A percentile compares a stretch with the other conserved stretches of the same genome.
Conservation (phyloP, 345 rosid species). For the Aquilaria yunnanensis region DNA sequence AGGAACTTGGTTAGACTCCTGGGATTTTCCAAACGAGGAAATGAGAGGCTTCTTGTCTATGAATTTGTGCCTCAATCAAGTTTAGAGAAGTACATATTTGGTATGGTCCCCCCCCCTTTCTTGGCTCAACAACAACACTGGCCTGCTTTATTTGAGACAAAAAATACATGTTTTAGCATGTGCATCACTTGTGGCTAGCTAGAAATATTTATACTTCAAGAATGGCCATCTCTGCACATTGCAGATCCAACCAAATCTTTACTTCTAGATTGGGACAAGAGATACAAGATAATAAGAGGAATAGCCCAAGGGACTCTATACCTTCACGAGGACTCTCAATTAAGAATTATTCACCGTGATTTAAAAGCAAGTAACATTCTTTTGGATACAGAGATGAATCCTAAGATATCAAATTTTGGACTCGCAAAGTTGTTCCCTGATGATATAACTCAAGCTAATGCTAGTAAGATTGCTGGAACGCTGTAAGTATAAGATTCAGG, state of each 20-base stretch:
- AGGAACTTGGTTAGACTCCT: conserved; percentile 37
- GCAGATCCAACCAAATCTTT: background rate
- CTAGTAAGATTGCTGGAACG: conserved; percentile 8
- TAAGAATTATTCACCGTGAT: too few species aligned
- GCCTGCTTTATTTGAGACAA: too few species aligned
- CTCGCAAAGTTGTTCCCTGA: conserved; percentile 23
- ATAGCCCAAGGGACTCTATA: conserved; percentile 35
- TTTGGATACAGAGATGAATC: too few species aligned
- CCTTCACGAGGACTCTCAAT: background rate
- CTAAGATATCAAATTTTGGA: conserved; percentile 26
- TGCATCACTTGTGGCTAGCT: background rate
- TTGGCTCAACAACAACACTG: too few species aligned
- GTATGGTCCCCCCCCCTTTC: conserved; percentile 8
- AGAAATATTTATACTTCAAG: too few species aligned
- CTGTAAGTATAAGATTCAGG: background rate
- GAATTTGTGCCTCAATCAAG: conserved; percentile 41
- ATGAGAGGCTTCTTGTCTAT: conserved; percentile 38
- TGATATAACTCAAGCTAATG: conserved; percentile 4
- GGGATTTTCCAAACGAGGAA: conserved; percentile 33
- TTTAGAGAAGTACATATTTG: conserved; percentile 34
- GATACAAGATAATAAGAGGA: conserved; percentile 25
- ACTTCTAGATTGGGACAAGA: conserved; percentile 33
- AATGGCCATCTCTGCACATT: too few species aligned
- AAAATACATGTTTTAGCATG: too few species aligned
- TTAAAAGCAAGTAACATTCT: too few species aligned